phyloP scores from a whole-genome alignment of 2,329 filamentous ascomycete genomes.

The Paecilomyces dactylethromorphus region DNA sequence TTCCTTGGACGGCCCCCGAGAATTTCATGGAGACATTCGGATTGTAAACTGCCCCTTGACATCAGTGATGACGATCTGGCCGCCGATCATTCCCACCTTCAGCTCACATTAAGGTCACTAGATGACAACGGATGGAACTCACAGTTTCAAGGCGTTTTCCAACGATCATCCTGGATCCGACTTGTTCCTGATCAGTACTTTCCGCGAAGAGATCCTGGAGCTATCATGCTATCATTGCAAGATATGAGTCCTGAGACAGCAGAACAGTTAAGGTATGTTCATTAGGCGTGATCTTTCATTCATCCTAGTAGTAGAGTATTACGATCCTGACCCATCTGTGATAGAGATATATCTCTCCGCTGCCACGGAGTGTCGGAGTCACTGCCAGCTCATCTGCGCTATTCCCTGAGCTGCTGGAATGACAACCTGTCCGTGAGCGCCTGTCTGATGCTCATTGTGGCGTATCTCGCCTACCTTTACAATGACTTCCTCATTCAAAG shows the following conservation, averaged over 20 bases:
- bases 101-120: not conserved
- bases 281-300: not conserved
- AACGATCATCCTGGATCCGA: not conserved
- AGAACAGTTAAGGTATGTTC: not conserved
- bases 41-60: not conserved
- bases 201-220: not conserved
- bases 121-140: not conserved
- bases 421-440: slow-evolving; percentile 11
- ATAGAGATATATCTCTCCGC: not conserved
- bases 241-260: not conserved
- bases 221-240: not conserved
- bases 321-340: too few species aligned
- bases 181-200: not conserved
- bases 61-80: not conserved
- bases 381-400: not conserved
- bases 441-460: slow-evolving; percentile 25
- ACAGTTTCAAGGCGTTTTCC: not conserved
- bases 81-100: not conserved
- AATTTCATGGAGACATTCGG: not conserved
- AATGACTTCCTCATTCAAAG: slow-evolving; percentile 21
- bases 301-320: not conserved
- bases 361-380: not conserved
- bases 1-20: slow-evolving; percentile 14
- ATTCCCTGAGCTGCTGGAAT: not conserved
- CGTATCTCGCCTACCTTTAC: slow-evolving; percentile 19